A percentile compares a stretch with the other conserved stretches of the same genome.
These are phyloP conservation scores for Polychaeton citri DNA, from an alignment of 2,329 filamentous ascomycete genomes.

Conservation along the genomic window DNA sequence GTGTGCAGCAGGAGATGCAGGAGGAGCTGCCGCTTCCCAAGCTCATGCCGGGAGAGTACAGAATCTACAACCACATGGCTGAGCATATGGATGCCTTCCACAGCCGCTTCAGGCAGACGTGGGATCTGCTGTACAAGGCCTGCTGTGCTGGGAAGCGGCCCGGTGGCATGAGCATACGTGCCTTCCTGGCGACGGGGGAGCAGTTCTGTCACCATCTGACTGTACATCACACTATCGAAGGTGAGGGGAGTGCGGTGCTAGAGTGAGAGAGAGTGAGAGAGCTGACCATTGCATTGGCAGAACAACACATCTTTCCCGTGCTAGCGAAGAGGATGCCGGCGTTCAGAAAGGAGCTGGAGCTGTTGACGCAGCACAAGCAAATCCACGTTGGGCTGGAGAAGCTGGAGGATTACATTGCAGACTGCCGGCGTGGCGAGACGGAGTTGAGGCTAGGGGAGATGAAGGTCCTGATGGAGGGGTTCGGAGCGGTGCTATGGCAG, in stretches of 20 bases:
- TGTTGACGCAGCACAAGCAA: constrained; percentile 60
- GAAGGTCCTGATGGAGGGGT: constrained; percentile 60
- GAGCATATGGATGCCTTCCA: constrained; percentile 68
- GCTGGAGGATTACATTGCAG: constrained; percentile 18
- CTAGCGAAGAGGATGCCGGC: constrained; percentile 68
- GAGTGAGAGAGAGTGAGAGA: background rate
- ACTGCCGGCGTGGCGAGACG: constrained; percentile 42
- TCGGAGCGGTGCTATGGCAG: constrained; percentile 65
- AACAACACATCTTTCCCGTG: constrained; percentile 65
- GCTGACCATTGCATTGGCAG: constrained; percentile 19
- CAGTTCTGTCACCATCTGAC: constrained; percentile 58
- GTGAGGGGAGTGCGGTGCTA: no score
- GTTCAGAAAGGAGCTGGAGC: constrained; percentile 51
- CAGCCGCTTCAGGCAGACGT: constrained; percentile 60
- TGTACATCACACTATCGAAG: constrained; percentile 67
- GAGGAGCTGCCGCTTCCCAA: constrained; percentile 40
- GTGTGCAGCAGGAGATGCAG: background rate
- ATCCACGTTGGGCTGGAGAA: constrained; percentile 52
- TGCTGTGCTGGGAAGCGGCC: constrained; percentile 48
- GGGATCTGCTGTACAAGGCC: constrained; percentile 57
- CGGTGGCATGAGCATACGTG: constrained; percentile 48
- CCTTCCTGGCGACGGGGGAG: constrained; percentile 56
- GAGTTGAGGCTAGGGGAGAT: constrained; percentile 46
- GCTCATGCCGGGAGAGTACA: constrained; percentile 53
- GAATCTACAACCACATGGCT: constrained; percentile 57